Conservation (phyloP, 2,329 filamentous ascomycete species). For the Penicillium sp. region DNA sequence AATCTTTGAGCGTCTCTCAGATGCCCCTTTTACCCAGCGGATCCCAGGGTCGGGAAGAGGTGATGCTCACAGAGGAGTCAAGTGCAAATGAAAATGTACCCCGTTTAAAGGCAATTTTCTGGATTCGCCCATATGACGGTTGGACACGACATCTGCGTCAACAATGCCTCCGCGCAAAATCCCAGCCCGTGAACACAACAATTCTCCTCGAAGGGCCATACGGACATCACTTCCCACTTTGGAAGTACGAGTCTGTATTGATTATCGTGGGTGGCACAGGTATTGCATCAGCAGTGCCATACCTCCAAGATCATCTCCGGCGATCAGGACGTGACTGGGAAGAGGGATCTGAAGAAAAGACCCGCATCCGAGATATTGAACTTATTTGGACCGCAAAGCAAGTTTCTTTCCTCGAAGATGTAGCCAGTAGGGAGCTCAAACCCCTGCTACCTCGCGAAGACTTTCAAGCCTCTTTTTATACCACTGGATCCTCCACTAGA, state of each 20-base stretch:
- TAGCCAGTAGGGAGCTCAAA: slow-evolving; percentile 29
- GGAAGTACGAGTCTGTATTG: slow-evolving; percentile 52
- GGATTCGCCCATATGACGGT: slow-evolving; percentile 53
- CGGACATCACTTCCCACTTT: slow-evolving; percentile 44
- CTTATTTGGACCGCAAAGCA: slow-evolving; percentile 38
- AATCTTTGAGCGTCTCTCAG: slow-evolving; percentile 18
- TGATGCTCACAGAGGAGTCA: neutral
- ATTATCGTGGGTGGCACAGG: slow-evolving; percentile 45
- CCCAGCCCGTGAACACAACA: slow-evolving; percentile 26
- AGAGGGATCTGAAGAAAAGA: slow-evolving; percentile 11
- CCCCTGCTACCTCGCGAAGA: slow-evolving; percentile 28
- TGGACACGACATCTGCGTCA: slow-evolving; percentile 50
- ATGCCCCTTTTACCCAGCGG: slow-evolving; percentile 27
- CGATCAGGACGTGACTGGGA: slow-evolving; percentile 11
- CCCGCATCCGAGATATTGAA: slow-evolving; percentile 29
- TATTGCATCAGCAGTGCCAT: slow-evolving; percentile 48
- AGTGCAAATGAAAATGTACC: neutral
- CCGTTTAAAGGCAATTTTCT: slow-evolving; percentile 45
- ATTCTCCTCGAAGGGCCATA: slow-evolving; percentile 55
- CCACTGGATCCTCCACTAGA: slow-evolving; percentile 16
- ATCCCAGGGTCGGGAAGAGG: neutral
- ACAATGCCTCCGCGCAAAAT: slow-evolving; percentile 31
- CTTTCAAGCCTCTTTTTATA: slow-evolving; percentile 33
- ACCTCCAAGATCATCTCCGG: slow-evolving; percentile 35
- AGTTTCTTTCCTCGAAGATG: slow-evolving; percentile 28